Percentiles rank a stretch among this genome's conserved stretches.
phyloP scores from a whole-genome alignment of 768 basidiomycete species.

The Obba rivulosa region DNA sequence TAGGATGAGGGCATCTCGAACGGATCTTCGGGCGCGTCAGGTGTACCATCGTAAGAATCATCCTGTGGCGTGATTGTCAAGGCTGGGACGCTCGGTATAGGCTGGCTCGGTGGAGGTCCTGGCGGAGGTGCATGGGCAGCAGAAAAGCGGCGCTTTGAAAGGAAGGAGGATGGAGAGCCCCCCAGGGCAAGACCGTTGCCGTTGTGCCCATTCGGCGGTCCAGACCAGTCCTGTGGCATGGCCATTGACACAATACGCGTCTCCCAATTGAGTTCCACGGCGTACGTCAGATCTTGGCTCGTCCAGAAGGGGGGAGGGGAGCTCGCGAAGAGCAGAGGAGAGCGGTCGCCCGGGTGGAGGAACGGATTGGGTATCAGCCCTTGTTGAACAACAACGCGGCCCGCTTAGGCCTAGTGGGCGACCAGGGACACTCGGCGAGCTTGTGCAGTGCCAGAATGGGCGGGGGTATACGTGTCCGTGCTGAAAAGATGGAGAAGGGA shows the following conservation, averaged over 20 bases:
- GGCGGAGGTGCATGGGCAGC: slow-evolving; percentile 57
- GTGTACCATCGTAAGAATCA: slow-evolving; percentile 23
- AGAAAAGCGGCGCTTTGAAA: slow-evolving; percentile 64
- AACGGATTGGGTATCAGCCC: slow-evolving; percentile 9
- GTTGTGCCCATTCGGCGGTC: slow-evolving; percentile 1
- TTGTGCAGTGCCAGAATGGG: neutral
- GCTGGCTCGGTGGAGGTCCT: slow-evolving; percentile 66
- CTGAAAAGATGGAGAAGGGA: neutral
- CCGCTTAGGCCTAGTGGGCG: slow-evolving; percentile 14
- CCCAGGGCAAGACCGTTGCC: neutral
- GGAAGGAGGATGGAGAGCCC: slow-evolving; percentile 20
- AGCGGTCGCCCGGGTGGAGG: slow-evolving; percentile 8
- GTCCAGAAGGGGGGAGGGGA: neutral
- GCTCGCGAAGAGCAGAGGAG: neutral
- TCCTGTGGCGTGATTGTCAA: slow-evolving; percentile 23
- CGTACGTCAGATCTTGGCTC: neutral
- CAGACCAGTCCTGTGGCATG: slow-evolving; percentile 19
- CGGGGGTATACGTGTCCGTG: neutral
- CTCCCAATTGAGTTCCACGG: slow-evolving; percentile 22
- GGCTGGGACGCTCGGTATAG: slow-evolving; percentile 64
- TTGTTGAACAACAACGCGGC: slow-evolving; percentile 17
- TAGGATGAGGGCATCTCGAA: slow-evolving; percentile 12
- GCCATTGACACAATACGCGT: slow-evolving; percentile 18
- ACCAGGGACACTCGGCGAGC: neutral
- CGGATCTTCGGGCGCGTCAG: slow-evolving; percentile 15